Percentiles rank a stretch among this genome's conserved stretches.
Conservation (phyloP, 176 grass and related monocot genomes). For the Thalia dealbata region DNA sequence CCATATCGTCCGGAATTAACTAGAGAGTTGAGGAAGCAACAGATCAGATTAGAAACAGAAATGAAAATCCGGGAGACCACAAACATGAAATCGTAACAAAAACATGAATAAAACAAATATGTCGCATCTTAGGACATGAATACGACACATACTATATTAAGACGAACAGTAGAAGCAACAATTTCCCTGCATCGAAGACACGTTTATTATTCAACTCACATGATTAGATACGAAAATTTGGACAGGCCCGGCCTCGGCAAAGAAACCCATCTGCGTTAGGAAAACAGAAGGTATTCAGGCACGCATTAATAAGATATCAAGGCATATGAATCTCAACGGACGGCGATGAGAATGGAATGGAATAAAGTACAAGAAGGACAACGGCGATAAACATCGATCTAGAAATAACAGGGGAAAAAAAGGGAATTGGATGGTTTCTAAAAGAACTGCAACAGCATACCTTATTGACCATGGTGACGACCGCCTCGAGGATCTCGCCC, state of each 20-base stretch:
- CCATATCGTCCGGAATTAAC: constrained; percentile 97
- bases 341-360: too few species aligned
- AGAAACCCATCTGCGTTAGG: constrained; percentile 82
- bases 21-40: constrained; percentile 2
- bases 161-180: too few species aligned
- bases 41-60: neutral
- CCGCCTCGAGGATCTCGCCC: constrained; percentile 89
- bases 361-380: too few species aligned
- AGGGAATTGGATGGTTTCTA: too few species aligned
- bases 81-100: neutral
- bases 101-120: too few species aligned
- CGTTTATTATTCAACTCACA: constrained; percentile 39
- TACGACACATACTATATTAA: too few species aligned
- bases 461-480: constrained; percentile 99
- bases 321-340: too few species aligned
- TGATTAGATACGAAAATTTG: constrained; percentile 98
- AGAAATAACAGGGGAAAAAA: too few species aligned
- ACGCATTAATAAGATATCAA: neutral
- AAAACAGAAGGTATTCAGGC: neutral
- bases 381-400: too few species aligned
- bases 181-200: too few species aligned
- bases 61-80: too few species aligned
- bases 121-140: too few species aligned
- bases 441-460: constrained; percentile 2
- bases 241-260: constrained; percentile 85